phyloP scores from a whole-genome alignment of 768 basidiomycete genomes.

The Nidularia pulvinata region DNA sequence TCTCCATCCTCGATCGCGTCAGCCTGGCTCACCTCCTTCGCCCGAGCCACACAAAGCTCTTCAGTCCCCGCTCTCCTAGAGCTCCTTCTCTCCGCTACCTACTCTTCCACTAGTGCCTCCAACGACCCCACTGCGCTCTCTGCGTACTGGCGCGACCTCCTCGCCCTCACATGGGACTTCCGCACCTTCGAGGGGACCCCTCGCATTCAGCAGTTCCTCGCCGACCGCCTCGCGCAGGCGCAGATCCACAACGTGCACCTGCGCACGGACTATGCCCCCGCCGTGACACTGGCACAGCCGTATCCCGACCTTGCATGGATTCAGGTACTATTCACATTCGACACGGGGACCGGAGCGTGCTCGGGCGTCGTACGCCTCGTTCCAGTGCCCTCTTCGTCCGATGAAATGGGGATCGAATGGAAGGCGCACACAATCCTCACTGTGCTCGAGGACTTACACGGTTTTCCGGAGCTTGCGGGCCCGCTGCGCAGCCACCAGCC shows the following conservation, averaged over 20 bases:
- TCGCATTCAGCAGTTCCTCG: constrained; percentile 30
- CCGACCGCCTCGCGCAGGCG: constrained; percentile 24
- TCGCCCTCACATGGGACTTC: constrained; percentile 51
- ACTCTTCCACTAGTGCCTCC: not conserved
- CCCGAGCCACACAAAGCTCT: not conserved
- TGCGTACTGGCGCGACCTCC: constrained; percentile 46
- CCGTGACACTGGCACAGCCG: constrained; percentile 11
- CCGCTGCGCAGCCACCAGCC: constrained; percentile 31
- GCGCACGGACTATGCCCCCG: constrained; percentile 12
- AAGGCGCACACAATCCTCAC: constrained; percentile 55
- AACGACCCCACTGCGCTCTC: not conserved
- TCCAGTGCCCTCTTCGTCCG: constrained; percentile 25
- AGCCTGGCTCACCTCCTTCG: not conserved
- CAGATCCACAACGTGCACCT: constrained; percentile 18
- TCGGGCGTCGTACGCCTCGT: constrained; percentile 51
- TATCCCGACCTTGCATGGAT: constrained; percentile 43
- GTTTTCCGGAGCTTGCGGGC: constrained; percentile 39
- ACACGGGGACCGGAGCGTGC: constrained; percentile 38
- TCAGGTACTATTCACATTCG: constrained; percentile 46
- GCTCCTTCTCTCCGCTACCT: not conserved
- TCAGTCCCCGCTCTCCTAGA: not conserved
- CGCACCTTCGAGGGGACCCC: constrained; percentile 35
- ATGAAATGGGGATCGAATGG: constrained; percentile 30
- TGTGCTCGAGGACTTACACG: constrained; percentile 45
- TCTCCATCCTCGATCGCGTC: not conserved